phyloP scores from a whole-genome alignment of 2,329 filamentous ascomycete species.

The Leptographium lundbergii region DNA sequence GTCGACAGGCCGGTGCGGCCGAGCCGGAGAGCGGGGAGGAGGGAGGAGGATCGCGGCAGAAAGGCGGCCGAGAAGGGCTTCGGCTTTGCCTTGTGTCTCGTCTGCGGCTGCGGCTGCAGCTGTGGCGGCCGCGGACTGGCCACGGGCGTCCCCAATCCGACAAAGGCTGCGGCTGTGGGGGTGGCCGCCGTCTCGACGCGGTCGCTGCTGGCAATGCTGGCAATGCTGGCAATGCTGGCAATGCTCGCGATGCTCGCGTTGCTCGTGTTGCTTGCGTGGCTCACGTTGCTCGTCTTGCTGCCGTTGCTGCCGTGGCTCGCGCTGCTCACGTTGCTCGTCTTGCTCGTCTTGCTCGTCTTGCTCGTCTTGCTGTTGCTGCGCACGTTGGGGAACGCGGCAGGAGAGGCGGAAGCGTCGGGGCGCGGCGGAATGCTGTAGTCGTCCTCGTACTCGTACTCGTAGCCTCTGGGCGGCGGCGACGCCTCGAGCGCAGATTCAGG shows the following conservation, averaged over 20 bases:
- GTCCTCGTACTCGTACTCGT: background rate
- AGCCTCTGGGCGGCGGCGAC: background rate
- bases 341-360: background rate
- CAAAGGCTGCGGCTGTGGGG: background rate
- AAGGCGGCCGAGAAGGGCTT: slow-evolving; percentile 16
- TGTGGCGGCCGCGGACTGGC: background rate
- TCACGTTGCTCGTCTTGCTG: background rate
- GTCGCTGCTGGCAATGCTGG: background rate
- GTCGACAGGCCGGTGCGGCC: slow-evolving; percentile 1
- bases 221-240: slow-evolving; percentile 1
- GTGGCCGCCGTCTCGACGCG: background rate
- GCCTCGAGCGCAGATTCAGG: slow-evolving; percentile 6
- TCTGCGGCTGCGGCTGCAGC: background rate
- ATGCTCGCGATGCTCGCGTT: background rate
- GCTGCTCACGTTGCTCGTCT: background rate
- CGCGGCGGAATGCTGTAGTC: background rate
- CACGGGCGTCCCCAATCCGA: background rate
- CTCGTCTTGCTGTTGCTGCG: background rate
- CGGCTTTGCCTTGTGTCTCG: background rate
- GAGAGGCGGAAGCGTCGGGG: background rate
- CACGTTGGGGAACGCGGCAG: background rate
- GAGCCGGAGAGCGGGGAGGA: slow-evolving; percentile 25
- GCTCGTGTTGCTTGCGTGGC: background rate
- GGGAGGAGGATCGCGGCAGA: slow-evolving; percentile 29
- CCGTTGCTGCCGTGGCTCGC: background rate